Conservation (phyloP, 495 filamentous ascomycete species). For the Neurospora tetraspora region DNA sequence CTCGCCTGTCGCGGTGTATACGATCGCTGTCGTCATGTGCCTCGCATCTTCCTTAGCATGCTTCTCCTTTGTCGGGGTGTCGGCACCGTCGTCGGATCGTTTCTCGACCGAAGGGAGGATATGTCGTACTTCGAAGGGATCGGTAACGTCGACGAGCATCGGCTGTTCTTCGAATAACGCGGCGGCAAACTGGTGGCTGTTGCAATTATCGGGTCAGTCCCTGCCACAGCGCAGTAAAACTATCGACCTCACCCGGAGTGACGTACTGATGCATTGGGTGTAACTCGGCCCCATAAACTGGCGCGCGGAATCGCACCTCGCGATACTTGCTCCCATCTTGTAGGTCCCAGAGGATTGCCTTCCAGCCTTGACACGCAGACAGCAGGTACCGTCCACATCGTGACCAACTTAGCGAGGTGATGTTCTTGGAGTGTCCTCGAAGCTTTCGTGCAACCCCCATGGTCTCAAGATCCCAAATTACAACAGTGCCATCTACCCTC, state of each 20-base stretch:
- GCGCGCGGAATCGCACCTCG: conserved; percentile 74
- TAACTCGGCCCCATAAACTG: conserved; percentile 89
- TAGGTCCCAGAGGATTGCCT: conserved; percentile 89
- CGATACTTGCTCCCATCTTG: conserved; percentile 49
- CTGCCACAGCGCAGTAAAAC: neutral
- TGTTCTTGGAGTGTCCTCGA: conserved; percentile 79
- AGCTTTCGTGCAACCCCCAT: conserved; percentile 91
- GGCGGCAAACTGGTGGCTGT: conserved; percentile 68
- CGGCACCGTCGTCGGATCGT: conserved; percentile 54
- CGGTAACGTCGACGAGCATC: conserved; percentile 70
- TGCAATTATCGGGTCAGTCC: neutral
- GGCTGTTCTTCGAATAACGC: conserved; percentile 91
- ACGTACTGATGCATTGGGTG: conserved; percentile 84
- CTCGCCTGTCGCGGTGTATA: conserved; percentile 75
- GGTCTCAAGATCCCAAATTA: conserved; percentile 95
- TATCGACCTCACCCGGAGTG: neutral
- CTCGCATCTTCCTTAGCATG: conserved; percentile 87
- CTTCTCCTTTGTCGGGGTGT: conserved; percentile 60
- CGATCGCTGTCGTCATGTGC: conserved; percentile 79
- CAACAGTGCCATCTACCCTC: conserved; percentile 84
- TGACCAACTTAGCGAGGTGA: conserved; percentile 91
- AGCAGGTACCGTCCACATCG: conserved; percentile 85
- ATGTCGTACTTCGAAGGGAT: conserved; percentile 53
- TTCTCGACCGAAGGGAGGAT: conserved; percentile 74
- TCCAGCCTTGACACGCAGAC: conserved; percentile 91